phyloP scores from a whole-genome alignment of 352 stramenopile genomes.

The Globisporangium lucens region DNA sequence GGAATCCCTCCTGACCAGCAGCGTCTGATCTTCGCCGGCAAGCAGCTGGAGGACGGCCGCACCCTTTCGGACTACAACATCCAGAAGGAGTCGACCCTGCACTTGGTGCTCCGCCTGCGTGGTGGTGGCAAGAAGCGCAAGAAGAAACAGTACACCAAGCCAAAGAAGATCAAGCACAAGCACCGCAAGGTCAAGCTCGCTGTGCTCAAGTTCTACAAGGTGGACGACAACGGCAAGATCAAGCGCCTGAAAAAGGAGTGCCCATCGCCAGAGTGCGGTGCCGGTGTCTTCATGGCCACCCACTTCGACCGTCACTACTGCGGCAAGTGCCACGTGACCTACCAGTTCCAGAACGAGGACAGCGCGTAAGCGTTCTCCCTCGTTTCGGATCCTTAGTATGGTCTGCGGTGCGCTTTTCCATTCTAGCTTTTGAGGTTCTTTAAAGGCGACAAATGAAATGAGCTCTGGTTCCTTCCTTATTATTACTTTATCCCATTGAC shows the following conservation, averaged over 20 bases:
- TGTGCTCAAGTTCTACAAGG: slow-evolving; percentile 97
- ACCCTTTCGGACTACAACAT: slow-evolving; percentile 95
- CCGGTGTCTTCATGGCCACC: slow-evolving; percentile 99
- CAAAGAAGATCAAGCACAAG: slow-evolving; percentile 99
- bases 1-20: slow-evolving; percentile 99
- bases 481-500: not conserved
- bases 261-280: slow-evolving; percentile 92
- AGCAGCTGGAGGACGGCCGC: slow-evolving; percentile 97
- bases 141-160: slow-evolving; percentile 99
- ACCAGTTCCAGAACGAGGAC: slow-evolving; percentile 87
- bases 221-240: slow-evolving; percentile 96
- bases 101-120: slow-evolving; percentile 96
- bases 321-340: slow-evolving; percentile 98
- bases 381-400: not conserved
- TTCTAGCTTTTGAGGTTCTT: not conserved
- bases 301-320: slow-evolving; percentile 99
- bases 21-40: slow-evolving; percentile 99
- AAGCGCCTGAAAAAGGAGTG: slow-evolving; percentile 98
- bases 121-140: slow-evolving; percentile 99
- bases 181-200: slow-evolving; percentile 97
- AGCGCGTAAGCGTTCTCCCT: slow-evolving; percentile 36
- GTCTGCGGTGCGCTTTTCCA: not conserved
- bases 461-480: slow-evolving; percentile 22
- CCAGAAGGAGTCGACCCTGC: slow-evolving; percentile 97
- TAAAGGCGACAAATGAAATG: slow-evolving; percentile 16